These are phyloP conservation scores for Fusarium humuli DNA, from an alignment of 2,329 filamentous ascomycete species.

Conservation along the genomic window DNA sequence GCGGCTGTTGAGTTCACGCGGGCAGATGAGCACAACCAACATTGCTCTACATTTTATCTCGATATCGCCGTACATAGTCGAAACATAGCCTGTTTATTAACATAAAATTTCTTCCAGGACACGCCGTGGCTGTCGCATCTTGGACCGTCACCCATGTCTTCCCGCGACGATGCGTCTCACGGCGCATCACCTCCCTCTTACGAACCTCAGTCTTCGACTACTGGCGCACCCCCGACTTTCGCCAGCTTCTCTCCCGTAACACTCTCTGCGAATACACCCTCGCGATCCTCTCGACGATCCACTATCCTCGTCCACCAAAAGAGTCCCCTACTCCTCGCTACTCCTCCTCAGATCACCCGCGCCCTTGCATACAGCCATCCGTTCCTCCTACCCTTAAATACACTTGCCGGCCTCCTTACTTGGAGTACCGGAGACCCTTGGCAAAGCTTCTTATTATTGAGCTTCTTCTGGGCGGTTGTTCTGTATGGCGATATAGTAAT, in stretches of 20 bases:
- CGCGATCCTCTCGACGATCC: slow-evolving; percentile 75
- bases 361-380: slow-evolving; percentile 96
- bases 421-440: slow-evolving; percentile 95
- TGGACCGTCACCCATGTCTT: slow-evolving; percentile 53
- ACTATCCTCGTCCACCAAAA: slow-evolving; percentile 98
- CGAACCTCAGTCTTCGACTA: slow-evolving; percentile 49
- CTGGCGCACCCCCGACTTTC: slow-evolving; percentile 74
- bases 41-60: slow-evolving; percentile 6
- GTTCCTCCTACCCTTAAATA: slow-evolving; percentile 90
- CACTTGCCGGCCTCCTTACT: slow-evolving; percentile 84
- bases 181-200: slow-evolving; percentile 51
- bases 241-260: slow-evolving; percentile 91
- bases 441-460: slow-evolving; percentile 94
- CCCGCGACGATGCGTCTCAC: slow-evolving; percentile 52
- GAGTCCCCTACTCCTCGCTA: slow-evolving; percentile 90
- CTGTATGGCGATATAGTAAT: slow-evolving; percentile 90
- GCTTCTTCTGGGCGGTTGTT: slow-evolving; percentile 84
- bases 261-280: slow-evolving; percentile 74
- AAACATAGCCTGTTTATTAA: slow-evolving; percentile 32
- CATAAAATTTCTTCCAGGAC: slow-evolving; percentile 46
- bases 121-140: slow-evolving; percentile 65
- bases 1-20: slow-evolving; percentile 27
- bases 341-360: slow-evolving; percentile 92
- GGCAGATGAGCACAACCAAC: slow-evolving; percentile 10
- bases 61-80: neutral